Percentiles rank a stretch among this genome's conserved stretches.
These are phyloP conservation scores for Prunus campanulata DNA, from an alignment of 306 rosid species.

Conservation along the genomic window DNA sequence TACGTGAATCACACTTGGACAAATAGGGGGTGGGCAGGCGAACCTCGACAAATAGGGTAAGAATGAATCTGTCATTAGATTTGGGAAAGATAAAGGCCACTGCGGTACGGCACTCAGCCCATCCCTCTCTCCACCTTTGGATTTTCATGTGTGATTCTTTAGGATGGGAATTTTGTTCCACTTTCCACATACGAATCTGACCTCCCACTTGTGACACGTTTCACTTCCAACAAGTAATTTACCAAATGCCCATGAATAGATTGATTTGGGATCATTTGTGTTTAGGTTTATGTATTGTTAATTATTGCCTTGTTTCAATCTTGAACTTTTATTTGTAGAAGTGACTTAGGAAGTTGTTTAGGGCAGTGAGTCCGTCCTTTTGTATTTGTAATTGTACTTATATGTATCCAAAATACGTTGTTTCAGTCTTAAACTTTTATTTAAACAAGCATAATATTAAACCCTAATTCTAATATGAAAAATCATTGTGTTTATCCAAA, in stretches of 20 bases:
- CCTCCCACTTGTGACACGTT: background rate
- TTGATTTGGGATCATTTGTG: background rate
- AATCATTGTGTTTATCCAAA: no score
- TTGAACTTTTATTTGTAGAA: no score
- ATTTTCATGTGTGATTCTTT: background rate
- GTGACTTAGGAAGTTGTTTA: no score
- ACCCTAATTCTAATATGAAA: no score
- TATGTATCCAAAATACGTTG: background rate
- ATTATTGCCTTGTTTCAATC: background rate
- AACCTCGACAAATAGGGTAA: background rate
- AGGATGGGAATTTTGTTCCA: background rate
- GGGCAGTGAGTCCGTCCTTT: no score
- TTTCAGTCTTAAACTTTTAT: no score
- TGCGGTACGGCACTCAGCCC: conserved; percentile 16
- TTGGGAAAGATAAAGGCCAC: conserved; percentile 1
- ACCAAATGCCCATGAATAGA: background rate
- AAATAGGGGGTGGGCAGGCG: background rate
- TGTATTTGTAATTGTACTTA: no score
- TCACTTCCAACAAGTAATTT: background rate
- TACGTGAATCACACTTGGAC: background rate
- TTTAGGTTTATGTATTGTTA: background rate
- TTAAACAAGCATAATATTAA: background rate
- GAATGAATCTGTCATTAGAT: conserved; percentile 13
- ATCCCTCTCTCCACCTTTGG: background rate
- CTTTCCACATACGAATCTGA: background rate